A percentile compares a stretch with the other conserved stretches of the same genome.
These are phyloP conservation scores for Hymenoscyphus fraxineus DNA, from an alignment of 2,329 filamentous ascomycete genomes.

Conservation along the genomic window DNA sequence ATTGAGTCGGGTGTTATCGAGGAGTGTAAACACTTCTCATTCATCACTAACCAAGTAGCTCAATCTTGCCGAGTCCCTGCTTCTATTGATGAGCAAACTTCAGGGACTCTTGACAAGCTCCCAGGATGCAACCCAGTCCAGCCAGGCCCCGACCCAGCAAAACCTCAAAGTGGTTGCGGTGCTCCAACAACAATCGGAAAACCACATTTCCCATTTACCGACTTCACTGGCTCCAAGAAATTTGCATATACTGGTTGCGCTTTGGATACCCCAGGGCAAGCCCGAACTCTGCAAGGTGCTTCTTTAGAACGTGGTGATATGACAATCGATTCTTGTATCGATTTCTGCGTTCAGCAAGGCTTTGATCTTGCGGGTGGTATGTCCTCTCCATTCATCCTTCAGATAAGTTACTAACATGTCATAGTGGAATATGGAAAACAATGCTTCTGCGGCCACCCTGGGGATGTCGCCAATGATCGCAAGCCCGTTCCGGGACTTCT, in stretches of 20 bases:
- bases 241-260: constrained; percentile 64
- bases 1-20: constrained; percentile 42
- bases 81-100: constrained; percentile 41
- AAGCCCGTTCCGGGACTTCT: constrained; percentile 29
- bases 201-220: constrained; percentile 42
- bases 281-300: constrained; percentile 42
- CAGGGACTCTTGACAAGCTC: constrained; percentile 44
- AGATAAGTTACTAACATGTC: constrained; percentile 4
- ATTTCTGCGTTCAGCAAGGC: constrained; percentile 9
- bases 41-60: constrained; percentile 51
- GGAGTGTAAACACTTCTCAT: constrained; percentile 42
- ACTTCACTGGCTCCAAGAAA: constrained; percentile 43
- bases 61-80: constrained; percentile 48
- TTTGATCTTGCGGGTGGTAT: constrained; percentile 15
- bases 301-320: constrained; percentile 3
- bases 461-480: constrained; percentile 17
- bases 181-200: constrained; percentile 45
- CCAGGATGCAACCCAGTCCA: constrained; percentile 52
- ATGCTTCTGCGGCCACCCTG: constrained; percentile 27
- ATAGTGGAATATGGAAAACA: constrained; percentile 34
- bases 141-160: constrained; percentile 24
- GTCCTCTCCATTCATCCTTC: background rate
- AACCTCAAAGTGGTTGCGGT: constrained; percentile 43
- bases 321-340: constrained; percentile 14
- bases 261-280: constrained; percentile 41